Evolutionary conservation across 192 early-diverging fungal genomes (phyloP), one percentile per base, ranked within the genome.

Genomic region (Podila horticola): DNA sequence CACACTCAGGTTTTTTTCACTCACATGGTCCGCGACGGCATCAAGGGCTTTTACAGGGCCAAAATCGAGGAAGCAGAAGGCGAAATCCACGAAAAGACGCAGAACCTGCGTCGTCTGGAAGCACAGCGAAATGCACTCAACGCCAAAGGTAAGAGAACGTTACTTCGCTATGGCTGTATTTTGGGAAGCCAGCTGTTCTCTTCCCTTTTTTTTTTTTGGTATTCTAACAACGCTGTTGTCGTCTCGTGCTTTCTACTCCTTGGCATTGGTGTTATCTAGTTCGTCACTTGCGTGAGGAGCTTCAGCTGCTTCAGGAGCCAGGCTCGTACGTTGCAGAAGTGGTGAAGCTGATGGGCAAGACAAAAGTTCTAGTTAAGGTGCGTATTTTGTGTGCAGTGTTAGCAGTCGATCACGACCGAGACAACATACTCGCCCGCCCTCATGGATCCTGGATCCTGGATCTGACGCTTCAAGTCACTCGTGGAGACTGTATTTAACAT

Each of bases 301-400:
- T 99, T 28, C 95, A 97, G 73, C 88, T 99, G 66, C 88, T 99
- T 15, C 98, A 99, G 83, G 98, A 99, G 74, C 96, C 96, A 30
- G 96, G 96, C 11, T 93, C 94, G 22, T 96, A 95, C 82, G 95
- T 98, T 52, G 98, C 95, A 68, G 98, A 99, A 86, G 97, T 99
- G 11, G 93, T 98, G 34, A 99, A 99, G 82, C 86, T 98, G 38
- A 99, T 99, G 92, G 98, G 97, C 76, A 98, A 98, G 89, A 97
- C 95, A 67, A 97, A 98, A 85, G 94, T 93, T 28, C 87, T 94
- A 5, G 92, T 96, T 64, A 95, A 94, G 90, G 88, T 88, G 86
- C 55, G 55, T 31, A 20, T 31, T 17, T 22, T 15, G 11, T 15
- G 10, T 31, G 0, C 15, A 34, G 64, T 59, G 52, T 1, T 45